phyloP scores from a whole-genome alignment of 2,329 filamentous ascomycete species.

The Diplodia scrobiculata region DNA sequence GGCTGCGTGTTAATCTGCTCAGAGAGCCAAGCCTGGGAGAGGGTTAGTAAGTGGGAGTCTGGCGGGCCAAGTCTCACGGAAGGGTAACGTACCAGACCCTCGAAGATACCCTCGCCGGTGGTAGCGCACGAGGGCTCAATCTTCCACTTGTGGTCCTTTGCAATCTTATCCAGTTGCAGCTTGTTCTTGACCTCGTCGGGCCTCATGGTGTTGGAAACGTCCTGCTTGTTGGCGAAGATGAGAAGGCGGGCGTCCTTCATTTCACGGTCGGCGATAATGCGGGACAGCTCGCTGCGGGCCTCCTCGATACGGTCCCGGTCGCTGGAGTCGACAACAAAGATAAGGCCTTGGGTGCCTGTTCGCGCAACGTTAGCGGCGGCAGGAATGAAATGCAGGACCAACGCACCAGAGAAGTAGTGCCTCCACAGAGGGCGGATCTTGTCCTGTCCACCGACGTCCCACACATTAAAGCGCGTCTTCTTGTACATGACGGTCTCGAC shows the following conservation, averaged over 20 bases:
- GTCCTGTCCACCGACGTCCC: constrained; percentile 99
- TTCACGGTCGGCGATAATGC: constrained; percentile 99
- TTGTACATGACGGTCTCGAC: constrained; percentile 99
- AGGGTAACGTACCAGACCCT: constrained; percentile 48
- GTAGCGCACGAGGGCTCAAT: constrained; percentile 58
- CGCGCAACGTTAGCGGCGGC: constrained; percentile 7
- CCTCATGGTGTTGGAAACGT: constrained; percentile 67
- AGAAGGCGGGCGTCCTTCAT: constrained; percentile 94
- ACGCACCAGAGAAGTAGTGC: constrained; percentile 86
- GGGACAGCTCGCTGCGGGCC: constrained; percentile 92
- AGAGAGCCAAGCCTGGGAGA: constrained; percentile 26
- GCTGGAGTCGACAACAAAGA: constrained; percentile 99
- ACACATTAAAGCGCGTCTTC: constrained; percentile 99
- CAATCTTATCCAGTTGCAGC: constrained; percentile 53
- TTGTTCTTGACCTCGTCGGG: constrained; percentile 55
- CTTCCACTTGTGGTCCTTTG: constrained; percentile 58
- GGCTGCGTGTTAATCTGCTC: constrained; percentile 30
- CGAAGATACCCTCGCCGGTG: constrained; percentile 57
- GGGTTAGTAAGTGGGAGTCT: background rate
- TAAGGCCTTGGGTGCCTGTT: constrained; percentile 88
- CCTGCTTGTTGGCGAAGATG: constrained; percentile 99
- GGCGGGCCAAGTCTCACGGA: background rate
- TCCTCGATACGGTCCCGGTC: constrained; percentile 98
- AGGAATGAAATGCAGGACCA: background rate
- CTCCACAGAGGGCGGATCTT: constrained; percentile 99